Conservation (phyloP, 2,329 filamentous ascomycete species). For the Epichloe elymi region DNA sequence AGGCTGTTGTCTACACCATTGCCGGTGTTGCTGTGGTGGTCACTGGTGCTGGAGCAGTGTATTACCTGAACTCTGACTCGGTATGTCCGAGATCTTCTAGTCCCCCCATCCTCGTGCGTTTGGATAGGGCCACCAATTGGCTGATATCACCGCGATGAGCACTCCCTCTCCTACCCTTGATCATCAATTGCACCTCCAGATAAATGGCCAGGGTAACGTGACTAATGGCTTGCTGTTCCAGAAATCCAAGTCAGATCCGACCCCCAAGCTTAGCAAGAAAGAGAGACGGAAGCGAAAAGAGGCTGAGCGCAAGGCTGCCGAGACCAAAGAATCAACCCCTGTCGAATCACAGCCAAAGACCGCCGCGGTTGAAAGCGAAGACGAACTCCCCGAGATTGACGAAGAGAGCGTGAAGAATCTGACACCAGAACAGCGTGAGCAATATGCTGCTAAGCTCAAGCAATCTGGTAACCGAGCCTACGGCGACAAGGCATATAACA, state of each 20-base stretch:
- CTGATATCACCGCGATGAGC: background rate
- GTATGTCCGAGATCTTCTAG: constrained; percentile 24
- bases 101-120: background rate
- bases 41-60: constrained; percentile 81
- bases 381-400: constrained; percentile 57
- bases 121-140: background rate
- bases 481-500: constrained; percentile 83
- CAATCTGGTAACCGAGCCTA: constrained; percentile 94
- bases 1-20: constrained; percentile 89
- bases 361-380: constrained; percentile 41
- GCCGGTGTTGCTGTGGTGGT: constrained; percentile 88
- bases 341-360: constrained; percentile 31
- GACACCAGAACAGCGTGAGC: constrained; percentile 58
- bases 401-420: constrained; percentile 41
- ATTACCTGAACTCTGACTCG: constrained; percentile 61
- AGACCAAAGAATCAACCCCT: constrained; percentile 24
- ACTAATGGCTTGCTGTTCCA: constrained; percentile 11
- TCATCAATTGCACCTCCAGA: background rate
- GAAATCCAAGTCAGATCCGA: constrained; percentile 31
- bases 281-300: constrained; percentile 82
- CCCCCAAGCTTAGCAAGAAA: constrained; percentile 72
- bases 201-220: background rate
- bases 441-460: constrained; percentile 85
- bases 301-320: constrained; percentile 46
- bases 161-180: background rate